Percentiles rank a stretch among this genome's conserved stretches.
Conservation (phyloP, 2,329 filamentous ascomycete genomes). For the Sarocladiaceae sp. region DNA sequence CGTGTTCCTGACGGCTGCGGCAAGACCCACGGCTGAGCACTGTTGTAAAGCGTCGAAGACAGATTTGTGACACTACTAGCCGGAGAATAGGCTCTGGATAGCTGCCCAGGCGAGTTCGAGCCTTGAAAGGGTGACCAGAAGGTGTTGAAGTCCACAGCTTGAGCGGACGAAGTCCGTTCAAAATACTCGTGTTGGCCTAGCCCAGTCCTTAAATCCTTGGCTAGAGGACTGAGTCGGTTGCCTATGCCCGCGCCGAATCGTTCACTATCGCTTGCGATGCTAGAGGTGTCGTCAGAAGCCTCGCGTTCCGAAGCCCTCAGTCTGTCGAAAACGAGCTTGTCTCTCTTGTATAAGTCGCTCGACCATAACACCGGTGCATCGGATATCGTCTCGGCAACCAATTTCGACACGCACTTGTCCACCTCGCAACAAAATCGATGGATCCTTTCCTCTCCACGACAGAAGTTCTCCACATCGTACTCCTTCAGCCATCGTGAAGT, state of each 20-base stretch:
- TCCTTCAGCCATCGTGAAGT: constrained; percentile 79
- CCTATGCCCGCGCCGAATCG: constrained; percentile 39
- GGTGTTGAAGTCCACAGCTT: constrained; percentile 73
- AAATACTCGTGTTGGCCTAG: constrained; percentile 56
- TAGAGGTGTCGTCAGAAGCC: constrained; percentile 43
- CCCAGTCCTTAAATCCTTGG: constrained; percentile 51
- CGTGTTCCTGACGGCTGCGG: constrained; percentile 43
- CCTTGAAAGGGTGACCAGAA: constrained; percentile 89
- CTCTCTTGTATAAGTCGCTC: constrained; percentile 79
- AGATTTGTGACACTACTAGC: constrained; percentile 58
- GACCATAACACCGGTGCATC: constrained; percentile 90
- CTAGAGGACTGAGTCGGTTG: constrained; percentile 46
- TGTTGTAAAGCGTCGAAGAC: constrained; percentile 43
- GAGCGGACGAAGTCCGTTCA: constrained; percentile 61
- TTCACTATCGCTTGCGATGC: constrained; percentile 53
- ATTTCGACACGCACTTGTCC: constrained; percentile 76
- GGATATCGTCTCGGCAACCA: constrained; percentile 78
- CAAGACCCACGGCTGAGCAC: constrained; percentile 35
- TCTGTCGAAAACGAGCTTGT: constrained; percentile 59
- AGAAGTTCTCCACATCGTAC: constrained; percentile 85
- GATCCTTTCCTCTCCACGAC: constrained; percentile 88
- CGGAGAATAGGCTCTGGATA: constrained; percentile 55
- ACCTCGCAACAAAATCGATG: constrained; percentile 92
- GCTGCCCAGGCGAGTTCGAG: constrained; percentile 59
- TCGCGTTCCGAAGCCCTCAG: constrained; percentile 40